Evolutionary conservation across 2,329 filamentous ascomycete species (phyloP), one percentile per base, ranked within the genome.

Genomic region (Colletotrichum sp.): DNA sequence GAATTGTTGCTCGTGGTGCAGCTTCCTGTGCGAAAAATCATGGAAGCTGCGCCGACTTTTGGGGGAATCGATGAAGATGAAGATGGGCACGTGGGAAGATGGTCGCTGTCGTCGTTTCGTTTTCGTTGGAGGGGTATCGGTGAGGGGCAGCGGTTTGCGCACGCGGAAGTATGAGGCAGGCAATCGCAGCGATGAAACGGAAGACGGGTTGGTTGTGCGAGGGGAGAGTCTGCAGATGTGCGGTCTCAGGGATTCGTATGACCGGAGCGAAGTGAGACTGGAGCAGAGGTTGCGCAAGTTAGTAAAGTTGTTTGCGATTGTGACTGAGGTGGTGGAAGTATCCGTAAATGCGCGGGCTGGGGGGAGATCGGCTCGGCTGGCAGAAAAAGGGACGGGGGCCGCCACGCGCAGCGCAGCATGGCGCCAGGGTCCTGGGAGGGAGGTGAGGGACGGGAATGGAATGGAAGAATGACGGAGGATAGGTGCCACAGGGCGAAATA

Each of bases 1-100:
- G 83, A 86, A 83, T 85, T 84, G 80, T 83, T 85, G 83, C 85
- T 88, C 83, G 83, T 87, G 79, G 82, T 81, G 80, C 85, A 81
- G 82, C 82, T 81, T 79, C 79, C 79, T 78, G 83, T 80, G 84
- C 83, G 85, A 84, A 86, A 82, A 89, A 86, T 86, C 90, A 91
- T 91, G 88, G 87, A 87, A 86, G 86, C 87, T 86, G 80, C 76
- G 78, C 71, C 73, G 69, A 71, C 28, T 69, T 36, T 57, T 72
- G 76, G 77, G 68, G 76, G 43, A 8, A 26, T 48, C 24, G 55
- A 34, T n/a, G 18, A 30, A 34, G 55, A 61, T n/a, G 18, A 30
- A 21, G 74, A 32, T 26, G 12, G 15, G 61, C 68, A 32, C 52
- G 30, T 34, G 8, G 12, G 61, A 67, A 32, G 38, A 18, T 48